Evolutionary conservation across 2,329 filamentous ascomycete genomes (phyloP).

Genomic region (Fusarium concolor): DNA sequence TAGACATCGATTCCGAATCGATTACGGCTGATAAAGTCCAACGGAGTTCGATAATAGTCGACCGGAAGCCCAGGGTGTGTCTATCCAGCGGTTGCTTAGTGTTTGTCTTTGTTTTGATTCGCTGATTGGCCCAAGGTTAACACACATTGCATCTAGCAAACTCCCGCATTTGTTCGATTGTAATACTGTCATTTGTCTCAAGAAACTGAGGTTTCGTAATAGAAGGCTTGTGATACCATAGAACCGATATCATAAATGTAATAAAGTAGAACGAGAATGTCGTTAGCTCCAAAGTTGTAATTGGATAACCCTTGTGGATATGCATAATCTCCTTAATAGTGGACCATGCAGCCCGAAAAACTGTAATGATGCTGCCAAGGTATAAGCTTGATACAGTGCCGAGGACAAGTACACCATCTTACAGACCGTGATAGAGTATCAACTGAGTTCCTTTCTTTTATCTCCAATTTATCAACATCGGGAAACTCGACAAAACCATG

Average conservation of each 20-base stretch:
- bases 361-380: slow-evolving; percentile 31
- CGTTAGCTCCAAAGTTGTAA: slow-evolving; percentile 47
- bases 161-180: slow-evolving; percentile 18
- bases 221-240: slow-evolving; percentile 43
- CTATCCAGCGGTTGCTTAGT: slow-evolving; percentile 23
- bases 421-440: slow-evolving; percentile 46
- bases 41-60: slow-evolving; percentile 47
- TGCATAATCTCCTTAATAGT: slow-evolving; percentile 38
- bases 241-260: slow-evolving; percentile 37
- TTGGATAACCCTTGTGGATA: slow-evolving; percentile 32
- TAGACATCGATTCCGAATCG: slow-evolving; percentile 33
- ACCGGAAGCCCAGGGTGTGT: slow-evolving; percentile 38
- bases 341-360: slow-evolving; percentile 46
- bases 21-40: slow-evolving; percentile 48
- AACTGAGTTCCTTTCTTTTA: slow-evolving; percentile 48
- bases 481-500: slow-evolving; percentile 48
- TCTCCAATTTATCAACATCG: slow-evolving; percentile 36
- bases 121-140: background rate
- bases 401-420: no score
- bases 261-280: slow-evolving; percentile 42
- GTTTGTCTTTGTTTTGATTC: background rate
- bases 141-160: background rate
- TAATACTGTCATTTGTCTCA: slow-evolving; percentile 17
- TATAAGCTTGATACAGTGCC: background rate
- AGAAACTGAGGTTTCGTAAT: slow-evolving; percentile 11